Base-by-base conservation (phyloP, 2,329 filamentous ascomycete genomes). In the Diaporthe vaccinii region DNA sequence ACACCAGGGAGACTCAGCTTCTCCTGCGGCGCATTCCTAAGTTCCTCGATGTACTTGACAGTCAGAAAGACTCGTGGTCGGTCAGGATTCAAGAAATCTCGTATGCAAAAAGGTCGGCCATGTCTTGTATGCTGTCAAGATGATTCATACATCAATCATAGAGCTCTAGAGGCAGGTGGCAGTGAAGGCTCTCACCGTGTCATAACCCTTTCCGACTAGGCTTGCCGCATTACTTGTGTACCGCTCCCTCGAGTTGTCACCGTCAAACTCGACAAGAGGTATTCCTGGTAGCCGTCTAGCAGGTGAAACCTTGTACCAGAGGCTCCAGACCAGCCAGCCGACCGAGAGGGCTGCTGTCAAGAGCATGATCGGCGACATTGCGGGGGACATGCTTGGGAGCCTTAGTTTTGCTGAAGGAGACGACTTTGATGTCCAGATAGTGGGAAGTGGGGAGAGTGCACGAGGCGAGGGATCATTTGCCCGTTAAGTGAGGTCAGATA, bases 211-310 rank as follows among this genome's bases (percentile, higher is more conserved):
- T 25, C 57, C 49, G 3, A 74, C 1, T 15, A 69, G 61, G 20
- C n/a, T 59, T 34, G 39, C 36, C 0, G 44, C 49, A 10, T 74
- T 62, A 6, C 36, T 74, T 12, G 61, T 74, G 12, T 68, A 74
- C 20, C 72, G 61, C 14, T 49, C 51, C 49, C 55, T 59, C 17
- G 65, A 46, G 28, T 65, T 65, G 17, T 49, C 51, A 2, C 41
- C 72, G 22, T 57, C 72, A 31, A 74, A 59, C 25, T 74, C 51
- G 20, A 74, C 61, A 31, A 74, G 61, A 3, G 72, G 59, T 10
- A 73, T 39, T 22, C 55, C 71, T 5, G 62, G 51, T 9, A 41
- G 62, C 31, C 49, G 25, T 34, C 15, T 46, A 3, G 59, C 59
- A 34, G 59, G 59, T 44, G 36, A 65, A 4, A 22, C 39, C 2